phyloP scores from a whole-genome alignment of 140 eudicot species.

The Oenanthe javanica region DNA sequence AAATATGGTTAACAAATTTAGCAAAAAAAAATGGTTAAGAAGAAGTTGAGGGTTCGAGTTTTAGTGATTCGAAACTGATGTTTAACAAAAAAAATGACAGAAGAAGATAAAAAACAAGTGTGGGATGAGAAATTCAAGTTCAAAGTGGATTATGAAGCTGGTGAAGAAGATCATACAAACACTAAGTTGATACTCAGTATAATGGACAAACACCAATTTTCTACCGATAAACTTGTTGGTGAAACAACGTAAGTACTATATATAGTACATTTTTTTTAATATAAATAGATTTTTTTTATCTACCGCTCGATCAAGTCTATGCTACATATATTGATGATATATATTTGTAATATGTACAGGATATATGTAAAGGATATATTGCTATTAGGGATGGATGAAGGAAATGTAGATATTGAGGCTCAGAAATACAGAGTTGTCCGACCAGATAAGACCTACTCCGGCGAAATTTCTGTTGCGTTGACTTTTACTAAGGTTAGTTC shows the following conservation, averaged over 20 bases:
- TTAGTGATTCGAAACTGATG: background rate
- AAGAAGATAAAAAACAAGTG: conserved; percentile 31
- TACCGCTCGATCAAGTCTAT: background rate
- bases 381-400: conserved; percentile 34
- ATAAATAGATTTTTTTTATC: too few species aligned
- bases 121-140: conserved; percentile 51
- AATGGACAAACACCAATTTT: conserved; percentile 38
- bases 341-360: conserved; percentile 14
- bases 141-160: conserved; percentile 21
- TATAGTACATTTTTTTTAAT: background rate
- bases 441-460: conserved; percentile 43
- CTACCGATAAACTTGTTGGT: conserved; percentile 33
- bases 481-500: conserved; percentile 34
- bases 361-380: conserved; percentile 45
- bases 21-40: background rate
- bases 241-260: conserved; percentile 34
- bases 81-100: background rate
- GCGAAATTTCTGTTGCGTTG: conserved; percentile 36
- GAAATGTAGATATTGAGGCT: conserved; percentile 25
- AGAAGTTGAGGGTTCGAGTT: background rate
- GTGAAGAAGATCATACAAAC: conserved; percentile 12
- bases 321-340: background rate
- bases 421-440: conserved; percentile 44
- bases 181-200: conserved; percentile 30
- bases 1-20: background rate